Percentiles rank a stretch among this genome's conserved stretches.
phyloP scores from a whole-genome alignment of 306 rosid species.

The Gleditsia sinensis region DNA sequence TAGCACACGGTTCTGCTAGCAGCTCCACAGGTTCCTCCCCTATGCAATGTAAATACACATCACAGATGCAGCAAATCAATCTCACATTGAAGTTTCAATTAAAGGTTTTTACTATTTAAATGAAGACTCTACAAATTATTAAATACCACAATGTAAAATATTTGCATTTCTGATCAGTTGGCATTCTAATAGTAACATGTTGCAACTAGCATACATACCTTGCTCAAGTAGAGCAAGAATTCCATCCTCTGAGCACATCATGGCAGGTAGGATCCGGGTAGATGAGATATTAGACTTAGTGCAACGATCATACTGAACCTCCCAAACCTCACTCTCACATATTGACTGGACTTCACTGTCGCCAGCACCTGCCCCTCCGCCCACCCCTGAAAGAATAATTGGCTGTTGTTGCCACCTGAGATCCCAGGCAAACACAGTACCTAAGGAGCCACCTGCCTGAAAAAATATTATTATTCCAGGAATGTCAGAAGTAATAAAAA shows the following conservation, averaged over 20 bases:
- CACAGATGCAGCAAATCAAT: conserved; percentile 21
- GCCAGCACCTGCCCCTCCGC: conserved; percentile 50
- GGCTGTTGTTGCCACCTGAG: conserved; percentile 89
- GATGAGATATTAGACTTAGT: conserved; percentile 71
- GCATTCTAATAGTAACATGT: conserved; percentile 24
- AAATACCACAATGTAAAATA: neutral
- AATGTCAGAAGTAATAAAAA: conserved; percentile 20
- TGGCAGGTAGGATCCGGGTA: conserved; percentile 70
- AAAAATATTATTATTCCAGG: conserved; percentile 18
- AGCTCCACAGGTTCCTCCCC: conserved; percentile 82
- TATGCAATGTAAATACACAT: conserved; percentile 30
- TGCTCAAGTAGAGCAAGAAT: conserved; percentile 78
- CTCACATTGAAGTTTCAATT: neutral
- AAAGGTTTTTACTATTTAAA: neutral
- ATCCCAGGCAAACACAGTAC: conserved; percentile 97
- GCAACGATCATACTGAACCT: conserved; percentile 80
- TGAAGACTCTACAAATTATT: neutral
- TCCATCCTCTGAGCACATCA: conserved; percentile 95
- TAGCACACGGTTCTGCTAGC: conserved; percentile 90
- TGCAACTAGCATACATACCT: conserved; percentile 51
- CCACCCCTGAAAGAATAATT: conserved; percentile 75
- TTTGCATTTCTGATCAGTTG: conserved; percentile 12
- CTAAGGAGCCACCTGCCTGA: conserved; percentile 91
- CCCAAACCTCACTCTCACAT: conserved; percentile 98
- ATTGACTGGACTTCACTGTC: conserved; percentile 47